Base-by-base conservation (phyloP, 2,329 filamentous ascomycete genomes). In the Neoascochyta sp. region DNA sequence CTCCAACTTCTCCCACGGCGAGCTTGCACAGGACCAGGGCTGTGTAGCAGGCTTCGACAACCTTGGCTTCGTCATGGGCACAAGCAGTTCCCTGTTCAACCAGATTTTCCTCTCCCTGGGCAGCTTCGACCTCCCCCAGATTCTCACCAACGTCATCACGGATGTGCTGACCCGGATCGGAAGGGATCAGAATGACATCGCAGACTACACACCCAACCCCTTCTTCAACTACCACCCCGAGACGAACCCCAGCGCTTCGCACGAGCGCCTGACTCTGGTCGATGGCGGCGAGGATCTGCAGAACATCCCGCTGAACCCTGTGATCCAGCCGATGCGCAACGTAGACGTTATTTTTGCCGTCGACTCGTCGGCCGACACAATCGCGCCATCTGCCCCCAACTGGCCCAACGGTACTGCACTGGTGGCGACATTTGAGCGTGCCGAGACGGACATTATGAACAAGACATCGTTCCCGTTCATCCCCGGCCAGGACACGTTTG, bases 31-130 rank as follows among this genome's bases (percentile, higher is more conserved):
- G 8, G 59, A 70, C 32, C 73, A 75, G 23, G 57, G 65, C 16
- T 95, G 89, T 53, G 73, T 93, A 10, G 70, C 74, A 6, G 89
- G 89, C 1, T 88, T 88, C 42, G 89, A 95, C 63, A 88, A 88
- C 48, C 75, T 76, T 14, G 86, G 86, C 5, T 95, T 77, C 54
- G 69, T 94, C 15, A 87, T 94, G 78, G 88, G 88, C 28, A 94
- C 88, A 0, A 87, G 82, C 13, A 86, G 81, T 1, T 83, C 84
- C 1, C 71, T 95, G 2, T 95, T 95, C 73, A 95, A 94, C 65
- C 70, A 80, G 49, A 75, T 85, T 49, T 64, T 94, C 11, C 69
- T 88, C 3, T 64, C 77, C 8, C 68, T 90, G 32, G 74, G 86
- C 7, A 60, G 63, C 13, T 62, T 65, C 15, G 56, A 72, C 18